Conservation (phyloP, 2,329 filamentous ascomycete genomes). For the Verticillium longisporum region DNA sequence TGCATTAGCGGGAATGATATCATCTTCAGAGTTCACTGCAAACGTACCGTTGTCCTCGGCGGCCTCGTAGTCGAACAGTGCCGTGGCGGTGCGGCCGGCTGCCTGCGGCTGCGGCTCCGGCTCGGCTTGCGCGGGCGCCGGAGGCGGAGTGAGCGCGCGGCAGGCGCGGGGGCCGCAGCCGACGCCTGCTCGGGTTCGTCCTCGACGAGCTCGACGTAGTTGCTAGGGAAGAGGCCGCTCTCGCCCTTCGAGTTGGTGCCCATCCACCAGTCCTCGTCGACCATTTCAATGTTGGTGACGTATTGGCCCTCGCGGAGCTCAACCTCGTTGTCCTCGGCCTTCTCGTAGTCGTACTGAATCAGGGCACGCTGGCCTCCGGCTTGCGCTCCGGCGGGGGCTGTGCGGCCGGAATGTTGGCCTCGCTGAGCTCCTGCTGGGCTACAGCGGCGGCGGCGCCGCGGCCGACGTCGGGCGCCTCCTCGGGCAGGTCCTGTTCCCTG, state of each 20-base stretch:
- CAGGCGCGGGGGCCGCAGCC: constrained; percentile 27
- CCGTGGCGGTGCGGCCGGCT: constrained; percentile 64
- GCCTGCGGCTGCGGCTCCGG: constrained; percentile 30
- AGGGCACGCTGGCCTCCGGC: constrained; percentile 63
- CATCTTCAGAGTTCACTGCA: not conserved
- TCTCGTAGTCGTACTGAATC: constrained; percentile 93
- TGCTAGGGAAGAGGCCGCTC: constrained; percentile 88
- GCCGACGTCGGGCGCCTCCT: constrained; percentile 49
- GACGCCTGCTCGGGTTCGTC: constrained; percentile 38
- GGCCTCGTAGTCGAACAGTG: constrained; percentile 93
- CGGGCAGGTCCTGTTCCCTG: constrained; percentile 55
- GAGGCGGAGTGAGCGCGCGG: constrained; percentile 27
- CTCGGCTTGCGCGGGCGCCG: constrained; percentile 20
- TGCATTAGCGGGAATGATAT: not conserved
- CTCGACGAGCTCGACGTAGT: constrained; percentile 85
- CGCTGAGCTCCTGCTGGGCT: constrained; percentile 37
- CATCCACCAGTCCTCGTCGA: constrained; percentile 99
- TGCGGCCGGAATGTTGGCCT: constrained; percentile 26
- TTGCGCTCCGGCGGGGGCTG: constrained; percentile 19
- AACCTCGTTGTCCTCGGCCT: constrained; percentile 94
- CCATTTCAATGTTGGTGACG: constrained; percentile 90
- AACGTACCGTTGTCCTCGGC: constrained; percentile 80
- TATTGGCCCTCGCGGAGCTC: constrained; percentile 83
- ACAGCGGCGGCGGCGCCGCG: constrained; percentile 54
- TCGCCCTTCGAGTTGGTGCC: constrained; percentile 82